These are phyloP conservation scores for Chlamydomonas incerta DNA, from an alignment of 139 green algal species.

Conservation along the genomic window DNA sequence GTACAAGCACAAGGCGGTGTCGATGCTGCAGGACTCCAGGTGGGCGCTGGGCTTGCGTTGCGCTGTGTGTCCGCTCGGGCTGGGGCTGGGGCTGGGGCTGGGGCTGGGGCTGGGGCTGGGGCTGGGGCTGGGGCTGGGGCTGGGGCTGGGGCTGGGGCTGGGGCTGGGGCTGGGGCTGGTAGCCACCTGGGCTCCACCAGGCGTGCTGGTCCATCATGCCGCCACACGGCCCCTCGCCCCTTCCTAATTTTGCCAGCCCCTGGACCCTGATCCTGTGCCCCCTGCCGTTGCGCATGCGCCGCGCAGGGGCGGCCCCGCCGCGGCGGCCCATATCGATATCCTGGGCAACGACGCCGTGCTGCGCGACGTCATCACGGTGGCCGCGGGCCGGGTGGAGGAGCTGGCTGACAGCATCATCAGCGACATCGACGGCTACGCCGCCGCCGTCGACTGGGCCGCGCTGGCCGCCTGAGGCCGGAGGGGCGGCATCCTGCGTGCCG, in stretches of 20 bases:
- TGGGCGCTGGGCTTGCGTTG: too few species aligned
- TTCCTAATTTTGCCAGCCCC: too few species aligned
- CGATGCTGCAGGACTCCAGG: conserved; percentile 34
- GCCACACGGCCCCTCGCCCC: too few species aligned
- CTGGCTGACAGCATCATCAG: conserved; percentile 66
- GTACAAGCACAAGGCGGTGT: conserved; percentile 45
- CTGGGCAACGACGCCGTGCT: conserved; percentile 76
- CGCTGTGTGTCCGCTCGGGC: too few species aligned
- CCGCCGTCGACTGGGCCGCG: conserved; percentile 32
- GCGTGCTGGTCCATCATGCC: too few species aligned
- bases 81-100: too few species aligned
- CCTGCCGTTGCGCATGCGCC: neutral
- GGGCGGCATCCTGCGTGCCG: too few species aligned
- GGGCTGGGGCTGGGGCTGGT: neutral
- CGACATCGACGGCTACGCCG: conserved; percentile 60
- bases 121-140: neutral
- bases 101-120: too few species aligned
- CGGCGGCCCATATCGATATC: conserved; percentile 75
- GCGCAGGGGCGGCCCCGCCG: conserved; percentile 63
- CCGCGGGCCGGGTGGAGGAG: conserved; percentile 61
- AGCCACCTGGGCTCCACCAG: neutral
- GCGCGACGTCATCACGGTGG: conserved; percentile 69
- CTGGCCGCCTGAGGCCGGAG: too few species aligned
- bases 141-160: neutral
- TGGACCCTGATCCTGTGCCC: neutral